These are phyloP conservation scores for Megacollybia marginata DNA, from an alignment of 768 basidiomycete species.

Conservation along the genomic window DNA sequence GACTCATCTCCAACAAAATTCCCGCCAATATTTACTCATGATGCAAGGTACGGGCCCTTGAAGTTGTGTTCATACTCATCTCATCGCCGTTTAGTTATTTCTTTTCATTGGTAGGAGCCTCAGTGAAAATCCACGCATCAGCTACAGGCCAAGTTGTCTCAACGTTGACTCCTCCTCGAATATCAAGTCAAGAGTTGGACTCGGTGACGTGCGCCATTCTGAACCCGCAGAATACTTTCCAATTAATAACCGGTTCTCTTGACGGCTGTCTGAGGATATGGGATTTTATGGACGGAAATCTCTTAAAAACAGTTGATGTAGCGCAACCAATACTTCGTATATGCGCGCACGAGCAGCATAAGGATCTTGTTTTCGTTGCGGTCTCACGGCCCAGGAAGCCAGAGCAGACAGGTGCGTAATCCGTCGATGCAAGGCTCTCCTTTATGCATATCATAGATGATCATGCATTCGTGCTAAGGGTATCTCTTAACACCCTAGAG, in stretches of 20 bases:
- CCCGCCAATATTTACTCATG: slow-evolving; percentile 78
- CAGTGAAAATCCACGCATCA: slow-evolving; percentile 82
- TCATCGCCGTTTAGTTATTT: slow-evolving; percentile 56
- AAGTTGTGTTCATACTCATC: neutral
- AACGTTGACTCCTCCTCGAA: slow-evolving; percentile 56
- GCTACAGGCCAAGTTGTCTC: slow-evolving; percentile 74
- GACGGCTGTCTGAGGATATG: slow-evolving; percentile 86
- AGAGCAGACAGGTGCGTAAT: slow-evolving; percentile 23
- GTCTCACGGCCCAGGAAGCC: slow-evolving; percentile 45
- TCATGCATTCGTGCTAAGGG: slow-evolving; percentile 51
- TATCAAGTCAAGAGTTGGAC: slow-evolving; percentile 24
- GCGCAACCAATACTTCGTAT: slow-evolving; percentile 64
- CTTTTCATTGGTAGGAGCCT: slow-evolving; percentile 76
- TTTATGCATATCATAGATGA: slow-evolving; percentile 30
- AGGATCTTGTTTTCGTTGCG: slow-evolving; percentile 65
- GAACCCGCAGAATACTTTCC: slow-evolving; percentile 82
- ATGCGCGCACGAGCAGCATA: slow-evolving; percentile 62
- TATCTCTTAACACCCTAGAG: slow-evolving; percentile 46
- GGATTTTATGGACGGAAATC: slow-evolving; percentile 84
- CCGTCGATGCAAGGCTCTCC: too few species aligned
- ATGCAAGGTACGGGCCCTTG: slow-evolving; percentile 60
- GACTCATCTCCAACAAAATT: slow-evolving; percentile 57
- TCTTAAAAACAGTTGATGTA: slow-evolving; percentile 70
- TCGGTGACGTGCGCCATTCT: slow-evolving; percentile 69
- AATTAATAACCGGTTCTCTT: slow-evolving; percentile 78